These are phyloP conservation scores for Cocos nucifera DNA, from an alignment of 176 grass and related monocot genomes.

Conservation along the genomic window DNA sequence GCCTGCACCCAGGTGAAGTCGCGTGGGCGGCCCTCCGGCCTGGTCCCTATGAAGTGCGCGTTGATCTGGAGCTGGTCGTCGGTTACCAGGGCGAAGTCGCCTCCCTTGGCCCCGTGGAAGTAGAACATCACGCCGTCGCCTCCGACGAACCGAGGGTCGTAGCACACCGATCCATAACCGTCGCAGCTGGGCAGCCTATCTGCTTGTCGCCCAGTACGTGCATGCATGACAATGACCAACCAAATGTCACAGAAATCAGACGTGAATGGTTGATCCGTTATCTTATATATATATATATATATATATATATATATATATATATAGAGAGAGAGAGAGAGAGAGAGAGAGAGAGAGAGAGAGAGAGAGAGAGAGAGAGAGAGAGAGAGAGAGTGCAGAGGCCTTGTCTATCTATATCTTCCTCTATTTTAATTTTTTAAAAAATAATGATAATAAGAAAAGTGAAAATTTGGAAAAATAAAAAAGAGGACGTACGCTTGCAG, in stretches of 20 bases:
- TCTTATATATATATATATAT: too few relatives aligned
- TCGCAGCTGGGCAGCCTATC: slow-evolving; percentile 30
- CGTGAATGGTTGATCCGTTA: too few relatives aligned
- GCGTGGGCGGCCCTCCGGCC: slow-evolving; percentile 13
- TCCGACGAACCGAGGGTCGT: slow-evolving; percentile 36
- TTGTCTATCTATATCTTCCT: too few relatives aligned
- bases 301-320: too few relatives aligned
- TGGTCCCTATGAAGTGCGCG: slow-evolving; percentile 36
- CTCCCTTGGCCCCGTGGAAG: slow-evolving; percentile 29
- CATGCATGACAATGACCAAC: too few relatives aligned
- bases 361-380: too few relatives aligned
- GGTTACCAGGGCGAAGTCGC: slow-evolving; percentile 37
- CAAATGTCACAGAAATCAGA: too few relatives aligned
- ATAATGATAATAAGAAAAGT: too few relatives aligned
- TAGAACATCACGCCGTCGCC: slow-evolving; percentile 46
- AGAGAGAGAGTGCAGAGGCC: too few relatives aligned
- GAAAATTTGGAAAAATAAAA: not conserved
- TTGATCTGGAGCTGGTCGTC: slow-evolving; percentile 42
- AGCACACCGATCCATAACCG: slow-evolving; percentile 37
- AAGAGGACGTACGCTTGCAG: slow-evolving; percentile 16
- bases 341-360: too few relatives aligned
- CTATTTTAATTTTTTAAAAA: too few relatives aligned
- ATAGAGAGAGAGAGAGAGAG: too few relatives aligned
- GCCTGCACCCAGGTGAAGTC: slow-evolving; percentile 49
- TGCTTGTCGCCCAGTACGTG: not conserved